phyloP scores from a whole-genome alignment of 2,329 filamentous ascomycete species.

The Verticillium tricorpus region DNA sequence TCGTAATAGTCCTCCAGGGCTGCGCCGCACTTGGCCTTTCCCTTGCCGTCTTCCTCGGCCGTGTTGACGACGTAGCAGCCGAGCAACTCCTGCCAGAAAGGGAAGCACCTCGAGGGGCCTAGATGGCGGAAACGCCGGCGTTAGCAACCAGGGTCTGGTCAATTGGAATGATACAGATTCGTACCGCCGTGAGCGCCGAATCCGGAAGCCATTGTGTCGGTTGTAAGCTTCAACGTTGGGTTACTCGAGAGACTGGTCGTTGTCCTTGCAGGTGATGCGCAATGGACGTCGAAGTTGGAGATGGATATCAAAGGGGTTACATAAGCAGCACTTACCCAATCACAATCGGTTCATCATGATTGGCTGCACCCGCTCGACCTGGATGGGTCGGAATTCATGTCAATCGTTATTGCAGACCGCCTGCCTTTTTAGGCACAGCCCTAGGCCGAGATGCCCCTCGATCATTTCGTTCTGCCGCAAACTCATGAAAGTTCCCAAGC shows the following conservation, averaged over 20 bases:
- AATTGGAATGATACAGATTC: constrained; percentile 22
- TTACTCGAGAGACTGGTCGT: background rate
- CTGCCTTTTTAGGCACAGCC: background rate
- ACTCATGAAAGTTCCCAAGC: background rate
- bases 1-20: constrained; percentile 97
- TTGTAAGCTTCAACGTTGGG: constrained; percentile 1
- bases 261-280: background rate
- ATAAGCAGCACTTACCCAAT: background rate
- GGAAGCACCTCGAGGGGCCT: constrained; percentile 81
- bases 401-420: background rate
- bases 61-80: constrained; percentile 98
- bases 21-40: constrained; percentile 82
- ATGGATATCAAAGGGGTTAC: background rate
- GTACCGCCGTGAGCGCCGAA: constrained; percentile 77
- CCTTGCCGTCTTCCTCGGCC: constrained; percentile 67
- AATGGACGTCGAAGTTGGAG: background rate
- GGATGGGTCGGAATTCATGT: background rate
- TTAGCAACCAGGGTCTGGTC: constrained; percentile 15
- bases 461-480: background rate
- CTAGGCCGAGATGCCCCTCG: background rate
- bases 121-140: constrained; percentile 5
- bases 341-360: background rate
- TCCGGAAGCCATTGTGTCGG: constrained; percentile 67
- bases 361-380: background rate
- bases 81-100: constrained; percentile 99